A percentile compares a stretch with the other conserved stretches of the same genome.
phyloP scores from a whole-genome alignment of 2,329 filamentous ascomycete species.

The Drechslerella coelobrocha region DNA sequence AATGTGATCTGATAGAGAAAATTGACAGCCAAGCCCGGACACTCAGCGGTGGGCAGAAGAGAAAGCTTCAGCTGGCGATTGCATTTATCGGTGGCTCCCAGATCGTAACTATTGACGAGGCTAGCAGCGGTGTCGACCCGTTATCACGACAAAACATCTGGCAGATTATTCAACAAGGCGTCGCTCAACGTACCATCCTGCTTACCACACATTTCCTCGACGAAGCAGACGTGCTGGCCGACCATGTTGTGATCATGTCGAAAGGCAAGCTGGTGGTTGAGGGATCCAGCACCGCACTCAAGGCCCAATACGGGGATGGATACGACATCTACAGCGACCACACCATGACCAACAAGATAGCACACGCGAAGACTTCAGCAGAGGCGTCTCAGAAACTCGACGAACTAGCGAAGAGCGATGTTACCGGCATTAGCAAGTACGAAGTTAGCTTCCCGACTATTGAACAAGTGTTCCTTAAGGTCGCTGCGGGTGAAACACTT shows the following conservation, averaged over 20 bases:
- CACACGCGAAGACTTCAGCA: slow-evolving; percentile 68
- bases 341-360: slow-evolving; percentile 61
- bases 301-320: slow-evolving; percentile 79
- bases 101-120: slow-evolving; percentile 90
- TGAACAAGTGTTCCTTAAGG: slow-evolving; percentile 87
- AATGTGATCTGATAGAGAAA: slow-evolving; percentile 79
- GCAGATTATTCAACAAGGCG: slow-evolving; percentile 87
- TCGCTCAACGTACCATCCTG: slow-evolving; percentile 80
- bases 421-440: slow-evolving; percentile 73
- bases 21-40: slow-evolving; percentile 74
- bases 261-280: slow-evolving; percentile 81
- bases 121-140: slow-evolving; percentile 86
- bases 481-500: slow-evolving; percentile 63
- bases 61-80: slow-evolving; percentile 90
- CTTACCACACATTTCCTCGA: slow-evolving; percentile 93
- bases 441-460: slow-evolving; percentile 87
- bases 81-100: slow-evolving; percentile 90
- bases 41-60: slow-evolving; percentile 87
- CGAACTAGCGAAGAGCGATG: slow-evolving; percentile 65
- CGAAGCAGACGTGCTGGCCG: slow-evolving; percentile 86
- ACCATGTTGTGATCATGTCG: slow-evolving; percentile 86
- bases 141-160: slow-evolving; percentile 87
- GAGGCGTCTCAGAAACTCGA: slow-evolving; percentile 75
- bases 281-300: slow-evolving; percentile 84
- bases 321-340: slow-evolving; percentile 80